These are phyloP conservation scores for Fermentozyma sake DNA, from an alignment of 1,139 yeast species.

Conservation along the genomic window DNA sequence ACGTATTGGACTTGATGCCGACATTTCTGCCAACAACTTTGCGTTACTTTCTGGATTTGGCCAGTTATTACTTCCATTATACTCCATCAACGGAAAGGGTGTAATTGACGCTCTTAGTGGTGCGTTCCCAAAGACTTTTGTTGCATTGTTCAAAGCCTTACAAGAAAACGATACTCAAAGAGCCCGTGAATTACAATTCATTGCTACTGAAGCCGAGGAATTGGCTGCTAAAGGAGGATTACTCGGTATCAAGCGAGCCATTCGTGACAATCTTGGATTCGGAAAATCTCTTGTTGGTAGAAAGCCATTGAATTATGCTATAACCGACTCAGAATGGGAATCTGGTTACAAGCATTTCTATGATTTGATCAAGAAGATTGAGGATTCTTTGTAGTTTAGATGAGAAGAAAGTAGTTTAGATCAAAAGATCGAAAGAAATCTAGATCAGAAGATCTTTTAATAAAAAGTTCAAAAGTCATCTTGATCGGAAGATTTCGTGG, in stretches of 20 bases:
- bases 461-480: too few relatives aligned
- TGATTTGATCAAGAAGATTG: slow-evolving; percentile 8
- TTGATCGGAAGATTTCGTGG: too few relatives aligned
- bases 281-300: slow-evolving; percentile 28
- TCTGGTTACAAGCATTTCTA: slow-evolving; percentile 5
- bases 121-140: slow-evolving; percentile 42
- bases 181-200: slow-evolving; percentile 16
- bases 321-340: slow-evolving; percentile 6
- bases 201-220: slow-evolving; percentile 19
- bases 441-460: too few relatives aligned
- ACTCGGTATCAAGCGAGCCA: slow-evolving; percentile 24
- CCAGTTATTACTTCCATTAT: slow-evolving; percentile 21
- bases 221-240: slow-evolving; percentile 18
- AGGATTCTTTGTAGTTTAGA: slow-evolving; percentile 5
- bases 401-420: too few relatives aligned
- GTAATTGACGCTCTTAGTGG: slow-evolving; percentile 29
- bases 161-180: slow-evolving; percentile 13
- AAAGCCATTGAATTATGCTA: slow-evolving; percentile 11
- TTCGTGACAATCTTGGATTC: slow-evolving; percentile 31
- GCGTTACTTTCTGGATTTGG: slow-evolving; percentile 21
- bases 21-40: slow-evolving; percentile 12
- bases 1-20: slow-evolving; percentile 7
- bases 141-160: slow-evolving; percentile 14
- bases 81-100: slow-evolving; percentile 18
- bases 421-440: too few relatives aligned